phyloP scores from a whole-genome alignment of 1,139 yeast genomes.

The Debaryomyces psychrophilus region DNA sequence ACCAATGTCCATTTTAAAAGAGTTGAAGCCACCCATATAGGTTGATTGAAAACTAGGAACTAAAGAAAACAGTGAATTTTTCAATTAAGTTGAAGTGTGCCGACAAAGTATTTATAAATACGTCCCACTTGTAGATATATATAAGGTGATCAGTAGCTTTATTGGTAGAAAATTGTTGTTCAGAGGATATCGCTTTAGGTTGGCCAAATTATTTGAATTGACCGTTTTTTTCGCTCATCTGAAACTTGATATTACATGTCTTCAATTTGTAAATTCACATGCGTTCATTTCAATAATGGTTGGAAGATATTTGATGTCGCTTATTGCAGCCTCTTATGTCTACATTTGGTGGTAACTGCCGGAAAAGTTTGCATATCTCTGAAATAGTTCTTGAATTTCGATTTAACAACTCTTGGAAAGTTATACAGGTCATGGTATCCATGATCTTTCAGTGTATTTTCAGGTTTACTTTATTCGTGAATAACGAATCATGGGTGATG shows the following conservation, averaged over 20 bases:
- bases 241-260: slow-evolving; percentile 17
- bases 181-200: background rate
- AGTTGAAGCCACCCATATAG: slow-evolving; percentile 39
- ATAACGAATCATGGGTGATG: slow-evolving; percentile 43
- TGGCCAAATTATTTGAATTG: background rate
- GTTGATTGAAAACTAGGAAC: slow-evolving; percentile 48
- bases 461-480: slow-evolving; percentile 21
- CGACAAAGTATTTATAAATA: background rate
- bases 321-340: slow-evolving; percentile 32
- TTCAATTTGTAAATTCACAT: slow-evolving; percentile 27
- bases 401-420: slow-evolving; percentile 26
- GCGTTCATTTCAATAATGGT: slow-evolving; percentile 31
- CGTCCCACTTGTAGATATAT: slow-evolving; percentile 3
- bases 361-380: slow-evolving; percentile 25
- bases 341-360: slow-evolving; percentile 27
- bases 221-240: background rate
- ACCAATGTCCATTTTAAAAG: slow-evolving; percentile 31
- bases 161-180: background rate
- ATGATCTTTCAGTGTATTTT: slow-evolving; percentile 8
- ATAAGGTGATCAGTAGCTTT: background rate
- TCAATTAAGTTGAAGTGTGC: slow-evolving; percentile 6
- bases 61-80: too few relatives aligned
- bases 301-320: slow-evolving; percentile 37
- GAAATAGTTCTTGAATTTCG: slow-evolving; percentile 26
- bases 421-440: slow-evolving; percentile 28